Evolutionary conservation across 2,329 filamentous ascomycete genomes (phyloP).

Genomic region (Fusarium nelsonii): DNA sequence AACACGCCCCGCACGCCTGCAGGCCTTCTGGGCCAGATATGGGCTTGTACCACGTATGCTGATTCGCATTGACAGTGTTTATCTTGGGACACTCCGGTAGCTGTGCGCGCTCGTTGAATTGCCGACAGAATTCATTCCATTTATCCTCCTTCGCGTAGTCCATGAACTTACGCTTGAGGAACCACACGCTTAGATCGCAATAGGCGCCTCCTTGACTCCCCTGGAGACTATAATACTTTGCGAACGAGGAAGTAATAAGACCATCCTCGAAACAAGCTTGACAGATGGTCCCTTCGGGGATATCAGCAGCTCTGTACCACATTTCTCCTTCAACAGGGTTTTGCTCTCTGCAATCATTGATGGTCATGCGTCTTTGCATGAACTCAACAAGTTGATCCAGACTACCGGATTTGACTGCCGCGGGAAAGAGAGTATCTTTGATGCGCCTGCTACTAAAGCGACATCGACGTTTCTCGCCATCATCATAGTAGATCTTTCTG

Average conservation of each 20-base stretch:
- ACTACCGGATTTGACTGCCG: conserved; percentile 47
- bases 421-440: conserved; percentile 50
- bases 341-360: conserved; percentile 36
- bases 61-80: conserved; percentile 35
- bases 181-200: conserved; percentile 53
- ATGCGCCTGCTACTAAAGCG: conserved; percentile 52
- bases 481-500: conserved; percentile 26
- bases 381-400: conserved; percentile 48
- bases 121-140: conserved; percentile 52
- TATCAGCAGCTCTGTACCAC: conserved; percentile 54
- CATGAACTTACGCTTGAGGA: conserved; percentile 49
- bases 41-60: conserved; percentile 52
- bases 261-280: conserved; percentile 55
- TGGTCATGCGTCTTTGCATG: conserved; percentile 45
- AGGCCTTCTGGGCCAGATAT: conserved; percentile 42
- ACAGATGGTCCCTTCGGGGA: conserved; percentile 53
- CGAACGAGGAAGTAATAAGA: conserved; percentile 50
- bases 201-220: conserved; percentile 4
- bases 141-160: conserved; percentile 43
- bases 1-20: conserved; percentile 55
- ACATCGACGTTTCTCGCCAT: conserved; percentile 50
- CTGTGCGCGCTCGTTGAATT: conserved; percentile 47
- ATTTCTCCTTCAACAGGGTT: conserved; percentile 24
- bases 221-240: conserved; percentile 46
- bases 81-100: conserved; percentile 48